phyloP scores from a whole-genome alignment of 345 rosid genomes.

The Salix purpurea region DNA sequence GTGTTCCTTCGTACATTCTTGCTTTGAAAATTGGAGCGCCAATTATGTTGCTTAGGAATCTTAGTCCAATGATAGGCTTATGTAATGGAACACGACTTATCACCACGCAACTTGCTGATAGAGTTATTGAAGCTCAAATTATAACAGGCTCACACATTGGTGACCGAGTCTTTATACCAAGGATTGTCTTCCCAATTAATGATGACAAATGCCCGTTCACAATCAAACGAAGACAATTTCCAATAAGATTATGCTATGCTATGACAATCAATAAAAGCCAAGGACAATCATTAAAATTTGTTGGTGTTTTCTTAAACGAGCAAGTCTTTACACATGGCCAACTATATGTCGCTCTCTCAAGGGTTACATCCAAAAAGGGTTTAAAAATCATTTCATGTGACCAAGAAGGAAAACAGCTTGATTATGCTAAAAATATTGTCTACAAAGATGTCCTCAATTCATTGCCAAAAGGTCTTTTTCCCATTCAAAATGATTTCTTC shows the following conservation, averaged over 20 bases:
- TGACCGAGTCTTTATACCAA: neutral
- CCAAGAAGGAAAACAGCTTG: too few relatives aligned
- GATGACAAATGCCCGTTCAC: neutral
- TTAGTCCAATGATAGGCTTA: neutral
- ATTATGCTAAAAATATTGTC: too few relatives aligned
- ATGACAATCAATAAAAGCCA: slow-evolving; percentile 4
- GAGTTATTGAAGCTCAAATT: neutral
- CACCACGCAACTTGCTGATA: neutral
- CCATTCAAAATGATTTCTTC: too few relatives aligned
- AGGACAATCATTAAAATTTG: neutral
- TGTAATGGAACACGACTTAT: slow-evolving; percentile 11
- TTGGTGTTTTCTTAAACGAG: neutral
- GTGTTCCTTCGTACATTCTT: neutral
- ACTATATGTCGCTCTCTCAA: neutral
- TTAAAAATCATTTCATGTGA: neutral
- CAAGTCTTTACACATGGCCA: neutral
- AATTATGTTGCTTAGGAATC: slow-evolving; percentile 2
- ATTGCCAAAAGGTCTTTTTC: too few relatives aligned
- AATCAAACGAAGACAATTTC: neutral
- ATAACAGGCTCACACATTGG: neutral
- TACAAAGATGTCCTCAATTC: too few relatives aligned
- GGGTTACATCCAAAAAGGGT: neutral
- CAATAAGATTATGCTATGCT: neutral
- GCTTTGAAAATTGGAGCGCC: slow-evolving; percentile 7
- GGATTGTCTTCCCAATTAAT: neutral